phyloP scores from a whole-genome alignment of 306 rosid genomes.

The Benincasa hispida region DNA sequence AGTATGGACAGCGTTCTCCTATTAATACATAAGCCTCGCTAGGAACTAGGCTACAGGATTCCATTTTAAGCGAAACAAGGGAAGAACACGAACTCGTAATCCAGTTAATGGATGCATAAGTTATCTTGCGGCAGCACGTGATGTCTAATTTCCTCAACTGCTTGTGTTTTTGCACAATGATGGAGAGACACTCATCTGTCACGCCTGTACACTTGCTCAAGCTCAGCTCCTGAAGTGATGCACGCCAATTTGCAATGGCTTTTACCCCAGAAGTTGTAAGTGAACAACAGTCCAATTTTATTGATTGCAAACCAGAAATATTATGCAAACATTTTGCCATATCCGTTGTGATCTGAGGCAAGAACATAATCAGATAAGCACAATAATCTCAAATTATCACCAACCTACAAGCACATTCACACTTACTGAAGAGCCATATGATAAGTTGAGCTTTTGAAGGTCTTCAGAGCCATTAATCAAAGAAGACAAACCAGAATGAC shows the following conservation, averaged over 20 bases:
- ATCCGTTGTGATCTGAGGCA: conserved; percentile 39
- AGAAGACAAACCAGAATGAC: conserved; percentile 48
- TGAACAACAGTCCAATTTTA: conserved; percentile 46
- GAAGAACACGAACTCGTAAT: conserved; percentile 39
- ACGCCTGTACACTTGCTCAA: conserved; percentile 47
- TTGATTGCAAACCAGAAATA: conserved; percentile 25
- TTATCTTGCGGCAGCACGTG: conserved; percentile 47
- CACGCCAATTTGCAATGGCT: conserved; percentile 29
- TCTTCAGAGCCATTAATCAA: conserved; percentile 38
- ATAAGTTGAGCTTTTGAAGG: conserved; percentile 41
- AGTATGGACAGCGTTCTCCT: conserved; percentile 34
- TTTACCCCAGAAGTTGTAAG: conserved; percentile 35
- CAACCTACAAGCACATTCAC: neutral
- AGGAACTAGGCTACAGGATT: conserved; percentile 42
- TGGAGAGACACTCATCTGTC: conserved; percentile 42
- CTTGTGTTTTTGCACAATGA: conserved; percentile 31
- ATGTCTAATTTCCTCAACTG: conserved; percentile 40
- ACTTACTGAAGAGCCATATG: conserved; percentile 49
- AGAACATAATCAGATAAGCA: neutral
- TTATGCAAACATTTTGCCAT: conserved; percentile 36
- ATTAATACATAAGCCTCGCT: conserved; percentile 44
- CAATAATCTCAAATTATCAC: neutral
- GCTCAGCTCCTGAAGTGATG: conserved; percentile 51
- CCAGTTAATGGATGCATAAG: conserved; percentile 33
- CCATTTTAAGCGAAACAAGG: conserved; percentile 57